Conservation (phyloP, 345 rosid species). For the Arabidopsis arenosa region DNA sequence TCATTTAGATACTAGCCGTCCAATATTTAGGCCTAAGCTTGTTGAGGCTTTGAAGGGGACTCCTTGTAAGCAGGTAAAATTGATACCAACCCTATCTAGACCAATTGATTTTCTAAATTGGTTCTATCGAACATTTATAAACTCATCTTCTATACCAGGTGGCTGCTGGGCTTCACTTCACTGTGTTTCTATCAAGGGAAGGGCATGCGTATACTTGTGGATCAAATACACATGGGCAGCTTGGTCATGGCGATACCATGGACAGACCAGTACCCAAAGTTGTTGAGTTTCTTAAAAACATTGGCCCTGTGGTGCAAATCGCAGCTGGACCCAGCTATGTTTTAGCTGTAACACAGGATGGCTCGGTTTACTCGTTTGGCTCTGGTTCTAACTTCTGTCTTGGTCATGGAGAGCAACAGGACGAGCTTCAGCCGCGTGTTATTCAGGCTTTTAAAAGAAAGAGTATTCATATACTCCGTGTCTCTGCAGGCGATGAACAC, state of each 20-base stretch:
- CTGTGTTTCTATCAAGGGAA: slow-evolving; percentile 80
- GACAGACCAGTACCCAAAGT: slow-evolving; percentile 81
- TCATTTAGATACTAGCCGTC: slow-evolving; percentile 72
- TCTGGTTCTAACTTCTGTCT: slow-evolving; percentile 92
- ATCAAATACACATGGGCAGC: slow-evolving; percentile 80
- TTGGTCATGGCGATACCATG: slow-evolving; percentile 88
- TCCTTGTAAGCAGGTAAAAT: slow-evolving; percentile 82
- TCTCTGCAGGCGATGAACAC: slow-evolving; percentile 98
- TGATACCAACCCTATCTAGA: slow-evolving; percentile 15
- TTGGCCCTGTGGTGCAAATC: slow-evolving; percentile 76
- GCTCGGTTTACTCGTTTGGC: slow-evolving; percentile 84
- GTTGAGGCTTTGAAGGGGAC: slow-evolving; percentile 81
- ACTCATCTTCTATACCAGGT: slow-evolving; percentile 60
- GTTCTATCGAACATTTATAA: not conserved
- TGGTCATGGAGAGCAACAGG: slow-evolving; percentile 96
- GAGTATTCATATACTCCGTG: slow-evolving; percentile 73
- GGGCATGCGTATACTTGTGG: slow-evolving; percentile 86
- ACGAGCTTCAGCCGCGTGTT: slow-evolving; percentile 78
- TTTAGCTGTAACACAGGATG: slow-evolving; percentile 67
- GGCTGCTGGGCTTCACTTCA: slow-evolving; percentile 89
- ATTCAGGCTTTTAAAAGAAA: slow-evolving; percentile 79
- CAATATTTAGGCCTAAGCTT: slow-evolving; percentile 83
- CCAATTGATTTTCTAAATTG: not conserved
- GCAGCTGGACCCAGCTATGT: slow-evolving; percentile 94
- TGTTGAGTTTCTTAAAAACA: slow-evolving; percentile 55